Evolutionary conservation across 805 yeast species (phyloP).

Genomic region (Wickerhamomyces canadensis): DNA sequence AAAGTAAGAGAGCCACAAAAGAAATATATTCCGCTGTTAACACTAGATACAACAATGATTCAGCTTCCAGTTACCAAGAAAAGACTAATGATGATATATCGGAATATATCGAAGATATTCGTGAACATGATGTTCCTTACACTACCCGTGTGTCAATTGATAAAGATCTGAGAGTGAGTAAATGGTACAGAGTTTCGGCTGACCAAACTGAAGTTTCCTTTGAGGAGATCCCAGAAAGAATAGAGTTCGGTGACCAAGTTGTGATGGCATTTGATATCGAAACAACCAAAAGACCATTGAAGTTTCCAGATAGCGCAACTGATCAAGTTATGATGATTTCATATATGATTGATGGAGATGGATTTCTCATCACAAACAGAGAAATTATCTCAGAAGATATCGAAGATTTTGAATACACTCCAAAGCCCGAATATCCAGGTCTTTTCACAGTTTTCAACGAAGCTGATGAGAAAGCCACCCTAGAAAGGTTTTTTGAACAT

Average conservation of each 20-base stretch:
- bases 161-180: slow-evolving; percentile 80
- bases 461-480: slow-evolving; percentile 68
- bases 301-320: slow-evolving; percentile 85
- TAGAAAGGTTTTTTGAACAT: slow-evolving; percentile 82
- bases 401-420: slow-evolving; percentile 96
- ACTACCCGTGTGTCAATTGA: slow-evolving; percentile 97
- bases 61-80: slow-evolving; percentile 10
- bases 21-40: slow-evolving; percentile 60
- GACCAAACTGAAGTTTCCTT: slow-evolving; percentile 49
- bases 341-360: slow-evolving; percentile 98
- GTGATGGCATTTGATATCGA: slow-evolving; percentile 96
- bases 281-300: slow-evolving; percentile 93
- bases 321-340: slow-evolving; percentile 99
- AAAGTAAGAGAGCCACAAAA: slow-evolving; percentile 51
- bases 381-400: slow-evolving; percentile 93
- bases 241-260: slow-evolving; percentile 96
- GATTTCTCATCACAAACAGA: slow-evolving; percentile 87
- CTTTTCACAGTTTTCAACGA: slow-evolving; percentile 86
- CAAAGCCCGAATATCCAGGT: slow-evolving; percentile 94
- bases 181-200: slow-evolving; percentile 85
- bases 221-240: slow-evolving; percentile 60
- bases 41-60: slow-evolving; percentile 24
- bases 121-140: slow-evolving; percentile 95
- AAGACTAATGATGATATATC: slow-evolving; percentile 44
- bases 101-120: slow-evolving; percentile 66